phyloP scores from a whole-genome alignment of 2,329 filamentous ascomycete genomes.

The Pseudodiploospora longispora region DNA sequence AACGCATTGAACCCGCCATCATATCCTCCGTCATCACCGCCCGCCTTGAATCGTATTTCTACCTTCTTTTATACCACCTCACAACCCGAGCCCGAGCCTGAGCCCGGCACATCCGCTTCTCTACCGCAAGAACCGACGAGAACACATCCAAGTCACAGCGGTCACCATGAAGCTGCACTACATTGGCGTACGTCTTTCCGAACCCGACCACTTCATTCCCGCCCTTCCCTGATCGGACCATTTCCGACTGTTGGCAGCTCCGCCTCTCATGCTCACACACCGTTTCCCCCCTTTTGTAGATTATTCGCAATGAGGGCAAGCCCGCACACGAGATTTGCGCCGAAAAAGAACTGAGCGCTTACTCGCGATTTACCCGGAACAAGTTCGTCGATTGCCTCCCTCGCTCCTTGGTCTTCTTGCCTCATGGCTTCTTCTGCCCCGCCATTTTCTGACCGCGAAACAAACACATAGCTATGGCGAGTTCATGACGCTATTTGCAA shows the following conservation, averaged over 20 bases:
- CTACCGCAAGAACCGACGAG: no score
- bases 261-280: background rate
- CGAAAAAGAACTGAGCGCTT: constrained; percentile 70
- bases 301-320: constrained; percentile 71
- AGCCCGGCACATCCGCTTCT: no score
- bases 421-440: constrained; percentile 1
- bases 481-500: constrained; percentile 79
- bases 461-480: constrained; percentile 35
- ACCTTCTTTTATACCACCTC: no score
- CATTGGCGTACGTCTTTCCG: constrained; percentile 60
- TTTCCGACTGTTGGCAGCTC: background rate
- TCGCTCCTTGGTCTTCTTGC: background rate
- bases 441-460: constrained; percentile 9
- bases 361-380: constrained; percentile 70
- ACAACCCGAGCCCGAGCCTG: no score
- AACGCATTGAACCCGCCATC: no score
- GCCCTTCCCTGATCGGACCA: background rate
- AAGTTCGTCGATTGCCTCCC: constrained; percentile 40
- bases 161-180: constrained; percentile 76
- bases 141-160: background rate
- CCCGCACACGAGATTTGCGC: constrained; percentile 68
- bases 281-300: constrained; percentile 38
- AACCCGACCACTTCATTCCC: constrained; percentile 4
- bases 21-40: no score
- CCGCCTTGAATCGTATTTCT: no score